A percentile compares a stretch with the other conserved stretches of the same genome.
Evolutionary conservation across 768 basidiomycete species (phyloP).

Genomic region (Amanita thiersii): DNA sequence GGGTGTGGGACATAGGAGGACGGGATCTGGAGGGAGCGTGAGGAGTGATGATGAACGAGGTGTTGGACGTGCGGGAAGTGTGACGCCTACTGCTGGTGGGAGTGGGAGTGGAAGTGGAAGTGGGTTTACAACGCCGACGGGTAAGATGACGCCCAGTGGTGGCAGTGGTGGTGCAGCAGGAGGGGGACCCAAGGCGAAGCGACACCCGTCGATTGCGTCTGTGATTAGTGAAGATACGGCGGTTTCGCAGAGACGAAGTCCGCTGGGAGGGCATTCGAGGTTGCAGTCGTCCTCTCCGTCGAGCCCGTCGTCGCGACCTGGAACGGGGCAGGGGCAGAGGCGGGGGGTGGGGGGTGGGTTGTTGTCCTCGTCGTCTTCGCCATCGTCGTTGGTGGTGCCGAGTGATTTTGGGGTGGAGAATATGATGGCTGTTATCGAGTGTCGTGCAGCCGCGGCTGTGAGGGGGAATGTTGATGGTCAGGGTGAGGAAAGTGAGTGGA

Average conservation of each 20-base stretch:
- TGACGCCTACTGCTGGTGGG: constrained; percentile 12
- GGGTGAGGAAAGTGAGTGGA: constrained; percentile 22
- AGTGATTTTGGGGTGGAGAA: constrained; percentile 78
- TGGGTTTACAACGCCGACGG: constrained; percentile 11
- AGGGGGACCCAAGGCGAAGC: constrained; percentile 20
- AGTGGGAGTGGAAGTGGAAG: constrained; percentile 1
- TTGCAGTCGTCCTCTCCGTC: constrained; percentile 4
- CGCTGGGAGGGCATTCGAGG: not conserved
- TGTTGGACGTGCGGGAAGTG: constrained; percentile 6
- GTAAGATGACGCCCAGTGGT: constrained; percentile 29
- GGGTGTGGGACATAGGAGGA: not conserved
- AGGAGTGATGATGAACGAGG: constrained; percentile 11
- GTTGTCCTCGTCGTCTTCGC: constrained; percentile 18
- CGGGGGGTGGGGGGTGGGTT: too few relatives aligned
- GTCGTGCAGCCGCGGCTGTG: constrained; percentile 41
- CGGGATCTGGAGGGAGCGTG: constrained; percentile 1
- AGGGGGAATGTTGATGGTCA: constrained; percentile 8
- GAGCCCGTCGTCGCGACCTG: not conserved
- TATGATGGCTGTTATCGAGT: constrained; percentile 87
- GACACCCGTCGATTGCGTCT: constrained; percentile 69
- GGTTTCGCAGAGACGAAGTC: not conserved
- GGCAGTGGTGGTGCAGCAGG: too few relatives aligned
- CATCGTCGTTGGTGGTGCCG: constrained; percentile 40
- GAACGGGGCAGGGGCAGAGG: too few relatives aligned
- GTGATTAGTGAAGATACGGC: constrained; percentile 53